Evolutionary conservation across 441 rosid species (phyloP).

Genomic region (Euphorbia celastroides): DNA sequence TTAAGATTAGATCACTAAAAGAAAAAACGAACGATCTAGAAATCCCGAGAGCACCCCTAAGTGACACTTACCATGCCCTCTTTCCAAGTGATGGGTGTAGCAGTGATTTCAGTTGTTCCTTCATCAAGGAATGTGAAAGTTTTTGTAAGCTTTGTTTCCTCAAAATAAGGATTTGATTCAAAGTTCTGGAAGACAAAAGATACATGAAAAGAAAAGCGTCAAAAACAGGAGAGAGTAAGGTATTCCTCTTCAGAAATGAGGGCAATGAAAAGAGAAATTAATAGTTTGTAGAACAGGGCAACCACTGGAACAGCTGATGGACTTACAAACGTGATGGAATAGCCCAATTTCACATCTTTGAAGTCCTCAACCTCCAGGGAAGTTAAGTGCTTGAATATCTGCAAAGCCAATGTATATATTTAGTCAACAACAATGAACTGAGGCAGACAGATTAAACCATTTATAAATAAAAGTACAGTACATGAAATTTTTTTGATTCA

Average conservation of each 20-base stretch:
- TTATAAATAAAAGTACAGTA: background rate
- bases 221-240: background rate
- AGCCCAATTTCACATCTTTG: slow-evolving; percentile 93
- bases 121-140: slow-evolving; percentile 80
- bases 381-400: slow-evolving; percentile 75
- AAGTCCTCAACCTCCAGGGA: slow-evolving; percentile 92
- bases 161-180: slow-evolving; percentile 75
- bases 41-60: background rate
- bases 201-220: background rate
- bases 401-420: background rate
- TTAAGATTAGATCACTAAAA: slow-evolving; percentile 11
- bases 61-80: slow-evolving; percentile 63
- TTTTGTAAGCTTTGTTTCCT: slow-evolving; percentile 75
- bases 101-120: slow-evolving; percentile 75
- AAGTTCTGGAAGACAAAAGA: slow-evolving; percentile 48
- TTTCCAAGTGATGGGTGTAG: slow-evolving; percentile 90
- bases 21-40: slow-evolving; percentile 8
- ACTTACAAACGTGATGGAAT: slow-evolving; percentile 86
- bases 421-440: background rate
- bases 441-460: background rate
- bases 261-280: background rate
- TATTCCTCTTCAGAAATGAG: background rate
- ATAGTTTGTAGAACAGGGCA: background rate
- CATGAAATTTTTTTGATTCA: background rate
- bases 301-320: background rate